These are phyloP conservation scores for Gossypium herbaceum DNA, from an alignment of 345 rosid species.

Conservation along the genomic window DNA sequence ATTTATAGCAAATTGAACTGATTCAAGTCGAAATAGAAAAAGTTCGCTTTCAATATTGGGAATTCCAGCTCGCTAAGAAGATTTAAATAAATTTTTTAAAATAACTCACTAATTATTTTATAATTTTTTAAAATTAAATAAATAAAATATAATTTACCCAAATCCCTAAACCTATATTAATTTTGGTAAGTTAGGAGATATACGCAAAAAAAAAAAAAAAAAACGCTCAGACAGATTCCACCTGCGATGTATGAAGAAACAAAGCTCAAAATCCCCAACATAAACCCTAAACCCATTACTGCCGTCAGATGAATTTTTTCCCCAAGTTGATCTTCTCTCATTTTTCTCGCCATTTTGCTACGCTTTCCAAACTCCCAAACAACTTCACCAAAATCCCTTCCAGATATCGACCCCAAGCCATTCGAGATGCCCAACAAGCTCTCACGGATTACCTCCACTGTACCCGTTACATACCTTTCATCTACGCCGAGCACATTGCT, in stretches of 20 bases:
- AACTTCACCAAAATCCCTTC: conserved; percentile 29
- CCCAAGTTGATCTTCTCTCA: background rate
- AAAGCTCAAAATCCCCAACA: background rate
- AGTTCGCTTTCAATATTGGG: too few species aligned
- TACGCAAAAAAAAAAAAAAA: too few species aligned
- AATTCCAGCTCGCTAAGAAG: too few species aligned
- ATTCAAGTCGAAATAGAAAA: too few species aligned
- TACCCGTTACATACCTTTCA: conserved; percentile 49
- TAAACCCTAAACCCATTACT: background rate
- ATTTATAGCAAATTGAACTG: too few species aligned
- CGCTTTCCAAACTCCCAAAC: conserved; percentile 20
- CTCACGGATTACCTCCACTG: conserved; percentile 54
- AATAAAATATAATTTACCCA: too few species aligned
- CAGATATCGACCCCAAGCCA: conserved; percentile 41
- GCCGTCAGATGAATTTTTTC: conserved; percentile 8
- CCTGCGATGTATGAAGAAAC: background rate
- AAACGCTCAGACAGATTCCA: background rate
- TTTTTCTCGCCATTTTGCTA: conserved; percentile 23
- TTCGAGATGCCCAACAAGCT: conserved; percentile 47
- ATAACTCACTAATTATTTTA: too few species aligned
- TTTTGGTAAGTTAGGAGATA: background rate
- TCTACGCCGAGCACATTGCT: conserved; percentile 56
- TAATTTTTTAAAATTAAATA: too few species aligned
- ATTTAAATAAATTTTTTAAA: too few species aligned
- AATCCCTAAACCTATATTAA: background rate